Base-by-base conservation (phyloP, 2,329 filamentous ascomycete species). In the Alternaria novae-zelandiae region DNA sequence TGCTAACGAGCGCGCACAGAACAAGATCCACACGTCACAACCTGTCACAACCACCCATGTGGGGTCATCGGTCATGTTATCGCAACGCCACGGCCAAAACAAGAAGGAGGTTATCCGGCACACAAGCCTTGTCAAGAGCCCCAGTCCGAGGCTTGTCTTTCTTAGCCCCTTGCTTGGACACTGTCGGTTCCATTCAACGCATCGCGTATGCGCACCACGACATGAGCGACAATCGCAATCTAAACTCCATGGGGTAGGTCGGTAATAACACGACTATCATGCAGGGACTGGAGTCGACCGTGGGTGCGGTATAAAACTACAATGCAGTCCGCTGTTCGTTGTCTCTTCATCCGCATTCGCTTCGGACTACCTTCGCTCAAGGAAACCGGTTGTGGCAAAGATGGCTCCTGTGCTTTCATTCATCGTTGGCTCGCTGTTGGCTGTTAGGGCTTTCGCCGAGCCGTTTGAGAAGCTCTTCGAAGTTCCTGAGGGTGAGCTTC, bases 381-480 rank as follows among this genome's bases (percentile, higher is more conserved):
- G 54, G 58, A 50, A 68, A 60, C 54, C 51, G 45, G 56, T 51
- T 28, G 64, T 59, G 54, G 63, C 56, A 65, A 53, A 63, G 20
- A 73, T 73, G 71, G 68, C 71, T 58, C 71, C 70, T 28, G 57
- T 73, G 41, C 65, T 72, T 30, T 64, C 68, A 23, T 66, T 74
- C 66, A 54, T 74, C 44, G 66, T 72, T 45, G 65, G 68, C 64
- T 73, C 71, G 25, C 56, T 74, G 56, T 59, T 74, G 68, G 70
- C 71, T 21, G 64, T 66, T 23, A 59, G 57, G 25, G 65, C 62
- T 32, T 65, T 74, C 51, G 72, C 72, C 21, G 66, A 73, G 57
- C 70, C 71, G 8, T 74, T 74, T 26, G 72, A 74, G 59, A 73
- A 72, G 68, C 67, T 74, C 2, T 65, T 68, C 26, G 54, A 54